Evolutionary conservation across 2,329 filamentous ascomycete genomes (phyloP).

Genomic region (Hymenoscyphus occultus): DNA sequence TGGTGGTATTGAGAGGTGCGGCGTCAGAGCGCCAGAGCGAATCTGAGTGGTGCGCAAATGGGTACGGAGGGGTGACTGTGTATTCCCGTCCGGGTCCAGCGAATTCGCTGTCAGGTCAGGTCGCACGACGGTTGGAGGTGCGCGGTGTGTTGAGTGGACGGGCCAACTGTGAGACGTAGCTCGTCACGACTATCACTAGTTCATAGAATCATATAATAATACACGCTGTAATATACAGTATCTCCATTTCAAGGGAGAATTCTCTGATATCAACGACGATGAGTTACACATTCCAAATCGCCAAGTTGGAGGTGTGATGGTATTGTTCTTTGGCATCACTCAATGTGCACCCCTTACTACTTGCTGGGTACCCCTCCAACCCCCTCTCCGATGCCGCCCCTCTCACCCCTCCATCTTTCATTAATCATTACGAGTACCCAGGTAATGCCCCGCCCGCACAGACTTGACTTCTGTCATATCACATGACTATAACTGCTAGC

Average conservation of each 20-base stretch:
- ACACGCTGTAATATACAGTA: too few species aligned
- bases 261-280: not conserved
- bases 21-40: not conserved
- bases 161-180: not conserved
- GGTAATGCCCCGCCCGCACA: not conserved
- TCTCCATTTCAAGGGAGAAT: not conserved
- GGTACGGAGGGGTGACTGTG: not conserved
- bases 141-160: not conserved
- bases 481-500: not conserved
- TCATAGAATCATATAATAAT: not conserved
- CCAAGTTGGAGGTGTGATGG: not conserved
- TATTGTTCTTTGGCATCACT: not conserved
- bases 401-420: not conserved
- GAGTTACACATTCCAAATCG: not conserved
- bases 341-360: too few species aligned
- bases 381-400: not conserved
- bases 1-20: too few species aligned
- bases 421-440: too few species aligned
- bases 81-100: constrained; percentile 1
- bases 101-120: not conserved
- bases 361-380: too few species aligned
- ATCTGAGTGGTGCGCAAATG: not conserved
- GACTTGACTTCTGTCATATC: not conserved
- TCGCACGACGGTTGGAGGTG: not conserved
- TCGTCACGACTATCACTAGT: not conserved